Percentiles rank a stretch among this genome's conserved stretches.
These are phyloP conservation scores for Echium plantagineum DNA, from an alignment of 257 asterid species.

Conservation along the genomic window DNA sequence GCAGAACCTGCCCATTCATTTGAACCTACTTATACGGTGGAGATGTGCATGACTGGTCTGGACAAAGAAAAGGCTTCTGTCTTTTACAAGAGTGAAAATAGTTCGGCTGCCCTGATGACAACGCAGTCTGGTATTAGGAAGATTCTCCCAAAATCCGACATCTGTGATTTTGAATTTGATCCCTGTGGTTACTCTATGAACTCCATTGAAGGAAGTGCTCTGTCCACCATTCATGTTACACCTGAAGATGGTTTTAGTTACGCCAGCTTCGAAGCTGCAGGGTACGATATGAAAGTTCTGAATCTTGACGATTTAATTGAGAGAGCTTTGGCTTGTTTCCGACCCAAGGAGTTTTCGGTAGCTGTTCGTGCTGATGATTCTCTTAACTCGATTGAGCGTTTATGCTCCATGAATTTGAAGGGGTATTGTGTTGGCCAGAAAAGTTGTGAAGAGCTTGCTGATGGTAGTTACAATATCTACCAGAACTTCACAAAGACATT, in stretches of 20 bases:
- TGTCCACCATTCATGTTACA: constrained; percentile 72
- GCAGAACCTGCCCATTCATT: constrained; percentile 25
- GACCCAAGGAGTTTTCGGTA: constrained; percentile 18
- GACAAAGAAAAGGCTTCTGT: constrained; percentile 59
- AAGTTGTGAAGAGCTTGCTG: constrained; percentile 45
- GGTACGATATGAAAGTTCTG: constrained; percentile 38
- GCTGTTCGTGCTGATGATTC: constrained; percentile 36
- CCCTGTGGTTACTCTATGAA: constrained; percentile 91
- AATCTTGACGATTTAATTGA: constrained; percentile 7
- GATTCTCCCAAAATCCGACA: constrained; percentile 51
- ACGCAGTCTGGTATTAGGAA: constrained; percentile 51
- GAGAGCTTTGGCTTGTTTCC: constrained; percentile 22
- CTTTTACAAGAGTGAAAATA: constrained; percentile 43
- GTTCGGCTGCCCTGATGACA: constrained; percentile 51
- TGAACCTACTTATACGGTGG: constrained; percentile 48
- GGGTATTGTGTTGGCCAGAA: constrained; percentile 35
- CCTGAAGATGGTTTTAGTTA: constrained; percentile 87
- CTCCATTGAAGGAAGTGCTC: constrained; percentile 59
- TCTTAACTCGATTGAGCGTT: constrained; percentile 20
- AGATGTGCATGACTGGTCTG: constrained; percentile 85
- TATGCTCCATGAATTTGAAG: constrained; percentile 25
- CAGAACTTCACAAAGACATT: constrained; percentile 7
- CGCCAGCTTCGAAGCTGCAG: constrained; percentile 82
- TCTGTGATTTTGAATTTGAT: constrained; percentile 75
- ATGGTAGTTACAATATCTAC: constrained; percentile 49